A percentile compares a stretch with the other conserved stretches of the same genome.
Conservation (phyloP, 306 rosid genomes). For the Quercus ilex region DNA sequence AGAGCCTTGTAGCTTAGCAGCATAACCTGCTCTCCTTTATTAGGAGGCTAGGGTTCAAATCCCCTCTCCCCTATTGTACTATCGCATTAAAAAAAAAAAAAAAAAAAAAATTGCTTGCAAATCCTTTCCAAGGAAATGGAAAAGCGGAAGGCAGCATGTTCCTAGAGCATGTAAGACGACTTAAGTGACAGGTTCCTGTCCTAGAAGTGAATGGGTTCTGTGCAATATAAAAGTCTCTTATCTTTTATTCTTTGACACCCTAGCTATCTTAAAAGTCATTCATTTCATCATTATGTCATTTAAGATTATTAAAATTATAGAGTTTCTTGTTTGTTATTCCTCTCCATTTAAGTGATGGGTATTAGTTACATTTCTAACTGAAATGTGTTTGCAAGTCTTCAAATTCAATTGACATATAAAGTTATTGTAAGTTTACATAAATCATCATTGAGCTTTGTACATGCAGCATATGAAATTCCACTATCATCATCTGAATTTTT, state of each 20-base stretch:
- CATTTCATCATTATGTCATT: background rate
- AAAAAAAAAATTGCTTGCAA: background rate
- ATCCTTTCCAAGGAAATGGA: background rate
- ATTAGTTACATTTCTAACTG: background rate
- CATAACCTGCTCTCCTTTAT: too few relatives aligned
- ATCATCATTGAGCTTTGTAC: constrained; percentile 5
- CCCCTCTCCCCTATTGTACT: too few relatives aligned
- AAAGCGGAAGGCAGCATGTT: background rate
- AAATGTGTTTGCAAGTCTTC: background rate
- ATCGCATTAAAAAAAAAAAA: too few relatives aligned
- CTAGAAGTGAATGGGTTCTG: background rate
- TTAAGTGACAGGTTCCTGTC: background rate
- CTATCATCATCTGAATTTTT: constrained; percentile 12
- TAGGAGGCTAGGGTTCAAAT: too few relatives aligned
- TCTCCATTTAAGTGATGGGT: background rate
- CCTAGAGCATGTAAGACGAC: background rate
- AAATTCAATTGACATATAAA: background rate
- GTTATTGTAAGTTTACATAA: background rate
- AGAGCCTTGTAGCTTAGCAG: too few relatives aligned
- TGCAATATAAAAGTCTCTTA: background rate
- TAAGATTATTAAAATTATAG: constrained; percentile 3
- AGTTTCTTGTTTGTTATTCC: background rate
- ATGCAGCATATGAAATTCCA: background rate
- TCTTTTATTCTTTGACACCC: background rate
- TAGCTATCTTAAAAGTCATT: background rate